Evolutionary conservation across 139 green algal genomes (phyloP), one percentile per base, ranked within the genome.

Genomic region (Edaphochlamys debaryana): DNA sequence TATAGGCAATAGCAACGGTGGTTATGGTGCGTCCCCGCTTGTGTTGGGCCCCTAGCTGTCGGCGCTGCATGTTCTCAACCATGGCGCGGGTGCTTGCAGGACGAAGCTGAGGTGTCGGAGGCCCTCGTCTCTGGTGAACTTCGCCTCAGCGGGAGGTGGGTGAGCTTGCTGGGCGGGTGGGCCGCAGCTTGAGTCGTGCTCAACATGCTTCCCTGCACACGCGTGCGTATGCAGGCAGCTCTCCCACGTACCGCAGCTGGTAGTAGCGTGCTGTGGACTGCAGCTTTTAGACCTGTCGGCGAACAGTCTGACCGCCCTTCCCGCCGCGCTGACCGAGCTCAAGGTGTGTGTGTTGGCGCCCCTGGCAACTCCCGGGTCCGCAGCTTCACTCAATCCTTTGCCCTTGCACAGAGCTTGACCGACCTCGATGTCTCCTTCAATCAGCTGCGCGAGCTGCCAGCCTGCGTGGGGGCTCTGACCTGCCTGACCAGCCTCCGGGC

Each of bases 391-490:
- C 37, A 20, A 23, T 32, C 69, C 23, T n/a, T 30, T 30, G 3
- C 52, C 22, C 27, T 4, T 15, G 2, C 38, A 1, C 60, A 82
- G 75, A 63, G 41, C n/a, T 42, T 82, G 7, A 71, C 34, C 29
- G 30, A 22, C 30, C 23, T 82, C 42, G 62, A 82, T 42, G 63
- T 73, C 62, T 71, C 60, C 23, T 82, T 82, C 42, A 82, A 82
- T 42, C 75, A 72, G 62, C 63, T 82, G 11, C 60, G 13, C 19
- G 62, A 73, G 40, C 30, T 82, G 32, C 75, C 75, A 2, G 75
- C 63, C 13, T 63, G 42, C 75, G 23, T 82, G 62, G 60, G 62
- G 15, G 30, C 41, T 1, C 75, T 82, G 0, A 73, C 75, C 1
- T 13, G 27, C 75, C 62, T 82, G 7, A 63, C 42, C 17, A 36